Evolutionary conservation across 495 filamentous ascomycete genomes (phyloP).

Genomic region (Hypoxylon fragiforme): DNA sequence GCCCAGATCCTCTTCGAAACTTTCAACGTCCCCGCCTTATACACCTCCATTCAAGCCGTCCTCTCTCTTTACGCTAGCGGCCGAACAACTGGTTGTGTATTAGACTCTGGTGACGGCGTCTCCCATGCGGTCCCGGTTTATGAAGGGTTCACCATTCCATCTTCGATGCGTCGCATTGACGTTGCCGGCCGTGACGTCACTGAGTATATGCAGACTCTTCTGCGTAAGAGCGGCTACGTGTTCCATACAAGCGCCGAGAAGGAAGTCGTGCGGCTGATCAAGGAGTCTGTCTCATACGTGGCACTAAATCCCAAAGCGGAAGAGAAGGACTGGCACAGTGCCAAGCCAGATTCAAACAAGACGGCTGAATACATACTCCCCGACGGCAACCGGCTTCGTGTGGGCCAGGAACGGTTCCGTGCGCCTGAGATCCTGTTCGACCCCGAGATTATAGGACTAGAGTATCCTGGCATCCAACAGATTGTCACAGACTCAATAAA

Average conservation of each 20-base stretch:
- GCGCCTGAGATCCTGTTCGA: slow-evolving; percentile 98
- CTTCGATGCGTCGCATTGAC: slow-evolving; percentile 91
- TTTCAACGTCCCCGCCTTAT: slow-evolving; percentile 95
- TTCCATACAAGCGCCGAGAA: slow-evolving; percentile 99
- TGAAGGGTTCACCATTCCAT: slow-evolving; percentile 96
- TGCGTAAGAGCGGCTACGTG: slow-evolving; percentile 90
- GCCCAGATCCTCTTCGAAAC: slow-evolving; percentile 99
- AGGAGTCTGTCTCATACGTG: slow-evolving; percentile 92
- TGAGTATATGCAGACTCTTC: slow-evolving; percentile 87
- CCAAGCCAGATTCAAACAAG: slow-evolving; percentile 66
- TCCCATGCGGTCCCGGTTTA: slow-evolving; percentile 98
- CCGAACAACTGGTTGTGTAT: slow-evolving; percentile 92
- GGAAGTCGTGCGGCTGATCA: slow-evolving; percentile 94
- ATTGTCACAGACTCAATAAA: slow-evolving; percentile 96
- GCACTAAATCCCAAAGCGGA: slow-evolving; percentile 88
- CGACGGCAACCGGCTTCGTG: slow-evolving; percentile 68
- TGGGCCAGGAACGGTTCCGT: slow-evolving; percentile 74
- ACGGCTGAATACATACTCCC: slow-evolving; percentile 84
- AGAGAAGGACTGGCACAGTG: slow-evolving; percentile 89
- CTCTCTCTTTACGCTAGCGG: slow-evolving; percentile 95
- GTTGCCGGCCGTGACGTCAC: slow-evolving; percentile 98
- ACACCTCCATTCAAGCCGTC: slow-evolving; percentile 96
- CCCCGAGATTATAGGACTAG: slow-evolving; percentile 92
- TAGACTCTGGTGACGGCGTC: slow-evolving; percentile 95
- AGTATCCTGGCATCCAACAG: slow-evolving; percentile 96